Evolutionary conservation across 1,139 yeast genomes (phyloP), one percentile per base, ranked within the genome.

Genomic region (Scheffersomyces stambukii): DNA sequence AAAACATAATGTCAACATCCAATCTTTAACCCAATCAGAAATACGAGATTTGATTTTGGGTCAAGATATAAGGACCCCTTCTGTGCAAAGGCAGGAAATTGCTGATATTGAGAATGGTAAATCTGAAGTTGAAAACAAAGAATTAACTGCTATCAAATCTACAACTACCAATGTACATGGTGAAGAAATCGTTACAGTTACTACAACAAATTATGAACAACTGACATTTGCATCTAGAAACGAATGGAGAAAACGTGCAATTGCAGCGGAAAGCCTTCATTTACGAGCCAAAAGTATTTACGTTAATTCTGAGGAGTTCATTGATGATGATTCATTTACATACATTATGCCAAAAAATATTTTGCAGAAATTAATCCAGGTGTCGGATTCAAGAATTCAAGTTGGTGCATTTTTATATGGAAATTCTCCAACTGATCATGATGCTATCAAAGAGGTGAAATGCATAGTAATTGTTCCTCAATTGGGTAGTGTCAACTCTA

Each of bases 11-110:
- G 88, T 91, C 25, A 85, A 86, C 46, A 78, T 89, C 28, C 81
- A 85, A 30, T 77, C 96, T 0, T 66, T 93, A 40, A 93, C 98
- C 0, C 96, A 89, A 54, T 78, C 88, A 11, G 98, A 93, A 58
- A 84, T 93, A 22, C 73, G 96, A 33, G 98, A 93, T 57, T 72
- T 93, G 48, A 89, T 93, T 33, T 69, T 93, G 35, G 99, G 98
- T 13, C 97, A 91, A 61, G 95, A 86, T 42, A 81, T 91, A 35
- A 76, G 77, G 46, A 95, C 95, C 0, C 96, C 97, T 6, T 84
- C 96, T 0, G 80, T 77, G 13, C 75, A 81, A 44, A 71, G 96
- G 43, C 77, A 72, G 38, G 85, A 81, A 46, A 74, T 85, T 54
- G 80, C 91, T 1, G 91, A 83, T 32, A 68, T 86, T 32, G 96